Conservation (phyloP, 768 basidiomycete species). For the Udeniomyces megalosporus region DNA sequence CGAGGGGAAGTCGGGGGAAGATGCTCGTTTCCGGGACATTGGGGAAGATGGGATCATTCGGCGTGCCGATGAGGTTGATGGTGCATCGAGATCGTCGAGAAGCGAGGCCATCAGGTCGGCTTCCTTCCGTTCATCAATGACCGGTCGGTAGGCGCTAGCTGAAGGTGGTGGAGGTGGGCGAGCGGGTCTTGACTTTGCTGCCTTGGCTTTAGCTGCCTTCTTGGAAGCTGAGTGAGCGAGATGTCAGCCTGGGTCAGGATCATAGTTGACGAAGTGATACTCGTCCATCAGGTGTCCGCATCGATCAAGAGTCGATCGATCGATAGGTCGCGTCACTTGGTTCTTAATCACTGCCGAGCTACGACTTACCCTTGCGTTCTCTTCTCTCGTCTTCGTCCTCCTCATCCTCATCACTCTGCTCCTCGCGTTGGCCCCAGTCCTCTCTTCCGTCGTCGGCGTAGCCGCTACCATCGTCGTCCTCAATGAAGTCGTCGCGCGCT, state of each 20-base stretch:
- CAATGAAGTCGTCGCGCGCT: constrained; percentile 80
- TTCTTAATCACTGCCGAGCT: no score
- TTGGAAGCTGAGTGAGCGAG: constrained; percentile 23
- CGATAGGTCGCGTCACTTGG: no score
- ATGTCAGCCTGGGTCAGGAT: neutral
- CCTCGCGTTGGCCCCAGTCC: constrained; percentile 47
- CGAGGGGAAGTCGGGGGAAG: constrained; percentile 19
- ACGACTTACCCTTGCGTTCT: constrained; percentile 20
- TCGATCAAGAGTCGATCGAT: no score
- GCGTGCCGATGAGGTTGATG: neutral
- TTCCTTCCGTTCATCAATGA: constrained; percentile 61
- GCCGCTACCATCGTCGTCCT: constrained; percentile 77
- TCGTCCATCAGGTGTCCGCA: no score
- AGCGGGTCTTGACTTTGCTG: constrained; percentile 24
- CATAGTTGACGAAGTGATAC: neutral
- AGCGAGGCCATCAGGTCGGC: constrained; percentile 75
- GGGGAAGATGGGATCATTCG: neutral
- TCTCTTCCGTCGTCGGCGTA: constrained; percentile 97
- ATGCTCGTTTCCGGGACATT: constrained; percentile 39
- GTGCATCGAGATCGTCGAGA: constrained; percentile 50
- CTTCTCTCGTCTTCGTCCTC: constrained; percentile 32
- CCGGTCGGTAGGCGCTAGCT: constrained; percentile 65
- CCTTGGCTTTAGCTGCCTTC: constrained; percentile 36
- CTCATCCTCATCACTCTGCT: constrained; percentile 20
- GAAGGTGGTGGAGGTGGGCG: constrained; percentile 33